Percentiles rank a stretch among this genome's conserved stretches.
These are phyloP conservation scores for Thielaviopsis euricoi DNA, from an alignment of 2,329 filamentous ascomycete genomes.

Conservation along the genomic window DNA sequence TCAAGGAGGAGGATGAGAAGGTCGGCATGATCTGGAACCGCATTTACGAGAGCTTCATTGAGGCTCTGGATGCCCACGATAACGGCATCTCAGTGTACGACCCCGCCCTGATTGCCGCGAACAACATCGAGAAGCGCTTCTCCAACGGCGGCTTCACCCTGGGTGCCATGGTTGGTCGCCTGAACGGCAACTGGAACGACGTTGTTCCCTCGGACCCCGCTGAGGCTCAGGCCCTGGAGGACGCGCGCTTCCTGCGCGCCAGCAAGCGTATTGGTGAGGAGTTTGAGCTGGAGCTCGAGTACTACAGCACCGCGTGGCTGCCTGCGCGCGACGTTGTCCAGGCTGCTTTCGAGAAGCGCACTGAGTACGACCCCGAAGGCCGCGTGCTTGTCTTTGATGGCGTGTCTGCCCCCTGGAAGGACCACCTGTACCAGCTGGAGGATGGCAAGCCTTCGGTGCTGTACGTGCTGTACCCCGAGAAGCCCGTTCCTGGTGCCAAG, in stretches of 20 bases:
- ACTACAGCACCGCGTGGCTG: slow-evolving; percentile 63
- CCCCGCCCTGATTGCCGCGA: slow-evolving; percentile 46
- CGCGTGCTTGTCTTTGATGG: slow-evolving; percentile 65
- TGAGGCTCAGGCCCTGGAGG: slow-evolving; percentile 51
- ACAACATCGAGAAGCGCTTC: slow-evolving; percentile 68
- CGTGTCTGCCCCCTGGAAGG: slow-evolving; percentile 82
- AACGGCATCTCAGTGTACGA: slow-evolving; percentile 84
- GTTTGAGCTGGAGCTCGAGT: slow-evolving; percentile 66
- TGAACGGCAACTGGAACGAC: slow-evolving; percentile 74
- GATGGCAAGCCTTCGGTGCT: slow-evolving; percentile 42
- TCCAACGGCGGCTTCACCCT: slow-evolving; percentile 69
- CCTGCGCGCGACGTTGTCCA: slow-evolving; percentile 70
- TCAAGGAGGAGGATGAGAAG: slow-evolving; percentile 44
- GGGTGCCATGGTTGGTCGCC: slow-evolving; percentile 62
- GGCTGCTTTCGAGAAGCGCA: slow-evolving; percentile 54
- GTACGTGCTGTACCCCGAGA: slow-evolving; percentile 88
- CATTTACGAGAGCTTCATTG: slow-evolving; percentile 83
- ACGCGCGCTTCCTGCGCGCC: slow-evolving; percentile 61
- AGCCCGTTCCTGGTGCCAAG: slow-evolving; percentile 54
- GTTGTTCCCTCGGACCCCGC: slow-evolving; percentile 32
- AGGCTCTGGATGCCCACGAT: slow-evolving; percentile 94
- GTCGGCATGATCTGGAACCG: slow-evolving; percentile 68
- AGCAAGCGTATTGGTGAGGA: slow-evolving; percentile 76
- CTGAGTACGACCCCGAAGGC: slow-evolving; percentile 53
- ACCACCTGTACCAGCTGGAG: slow-evolving; percentile 85